Conservation (phyloP, 345 rosid species). For the Eucalyptus pauciflora region DNA sequence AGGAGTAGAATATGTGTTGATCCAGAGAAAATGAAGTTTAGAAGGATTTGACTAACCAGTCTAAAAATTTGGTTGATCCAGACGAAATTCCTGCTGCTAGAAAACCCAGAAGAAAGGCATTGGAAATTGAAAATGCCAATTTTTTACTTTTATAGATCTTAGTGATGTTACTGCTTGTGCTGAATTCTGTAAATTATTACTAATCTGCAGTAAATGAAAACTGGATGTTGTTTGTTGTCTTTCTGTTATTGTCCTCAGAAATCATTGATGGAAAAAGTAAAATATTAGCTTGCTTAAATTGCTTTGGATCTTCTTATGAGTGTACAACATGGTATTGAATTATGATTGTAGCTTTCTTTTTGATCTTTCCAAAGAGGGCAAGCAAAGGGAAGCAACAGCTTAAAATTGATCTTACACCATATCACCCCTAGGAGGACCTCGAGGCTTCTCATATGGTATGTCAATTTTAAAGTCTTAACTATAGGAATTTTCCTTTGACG, state of each 20-base stretch:
- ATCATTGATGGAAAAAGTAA: neutral
- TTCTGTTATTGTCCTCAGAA: neutral
- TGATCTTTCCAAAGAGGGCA: slow-evolving; percentile 35
- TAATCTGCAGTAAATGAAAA: neutral
- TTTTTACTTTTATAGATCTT: neutral
- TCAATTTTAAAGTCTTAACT: neutral
- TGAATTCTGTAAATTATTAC: neutral
- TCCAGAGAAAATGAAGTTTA: neutral
- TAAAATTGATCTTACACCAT: slow-evolving; percentile 84
- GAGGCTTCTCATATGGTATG: neutral
- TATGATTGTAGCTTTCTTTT: neutral
- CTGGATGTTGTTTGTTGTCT: neutral
- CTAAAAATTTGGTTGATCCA: neutral
- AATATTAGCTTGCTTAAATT: neutral
- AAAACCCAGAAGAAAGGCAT: neutral
- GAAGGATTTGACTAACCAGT: neutral
- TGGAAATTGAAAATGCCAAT: neutral
- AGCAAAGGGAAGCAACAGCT: slow-evolving; percentile 71
- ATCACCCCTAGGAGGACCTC: slow-evolving; percentile 1
- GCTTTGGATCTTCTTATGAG: neutral
- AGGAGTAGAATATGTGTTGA: neutral
- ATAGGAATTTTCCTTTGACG: neutral
- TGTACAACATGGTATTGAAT: neutral
- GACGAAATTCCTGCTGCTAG: neutral
- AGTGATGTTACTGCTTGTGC: neutral